Conservation (phyloP, 768 basidiomycete species). For the Astraeus odoratus region DNA sequence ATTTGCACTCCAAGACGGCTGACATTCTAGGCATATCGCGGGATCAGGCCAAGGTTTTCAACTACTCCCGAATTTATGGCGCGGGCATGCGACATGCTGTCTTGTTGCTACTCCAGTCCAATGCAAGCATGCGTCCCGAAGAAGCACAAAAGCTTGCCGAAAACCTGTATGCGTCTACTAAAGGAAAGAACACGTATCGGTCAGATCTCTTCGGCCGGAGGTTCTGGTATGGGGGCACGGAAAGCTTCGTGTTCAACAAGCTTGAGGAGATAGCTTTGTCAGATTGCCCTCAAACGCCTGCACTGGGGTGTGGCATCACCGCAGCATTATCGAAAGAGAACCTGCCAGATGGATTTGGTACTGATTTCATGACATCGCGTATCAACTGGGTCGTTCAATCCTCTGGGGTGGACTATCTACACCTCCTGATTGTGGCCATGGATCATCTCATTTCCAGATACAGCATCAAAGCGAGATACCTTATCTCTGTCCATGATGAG, state of each 20-base stretch:
- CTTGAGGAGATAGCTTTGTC: conserved; percentile 91
- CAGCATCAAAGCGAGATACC: conserved; percentile 82
- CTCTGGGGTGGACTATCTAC: conserved; percentile 96
- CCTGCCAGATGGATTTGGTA: conserved; percentile 71
- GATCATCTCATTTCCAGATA: conserved; percentile 77
- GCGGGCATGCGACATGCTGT: conserved; percentile 94
- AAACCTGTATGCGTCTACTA: conserved; percentile 86
- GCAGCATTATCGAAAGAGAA: conserved; percentile 85
- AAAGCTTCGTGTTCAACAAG: conserved; percentile 96
- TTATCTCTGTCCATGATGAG: conserved; percentile 97
- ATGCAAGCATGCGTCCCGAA: conserved; percentile 68
- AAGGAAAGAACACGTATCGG: conserved; percentile 82
- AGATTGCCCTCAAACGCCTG: conserved; percentile 83
- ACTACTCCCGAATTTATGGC: conserved; percentile 98
- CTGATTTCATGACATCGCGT: conserved; percentile 90
- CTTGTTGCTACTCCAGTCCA: conserved; percentile 79
- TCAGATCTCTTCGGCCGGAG: conserved; percentile 67
- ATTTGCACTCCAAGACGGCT: conserved; percentile 95
- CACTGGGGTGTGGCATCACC: conserved; percentile 93
- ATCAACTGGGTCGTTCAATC: conserved; percentile 99
- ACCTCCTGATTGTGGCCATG: conserved; percentile 94
- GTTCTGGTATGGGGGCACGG: conserved; percentile 97
- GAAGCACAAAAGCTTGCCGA: conserved; percentile 76
- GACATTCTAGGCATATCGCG: conserved; percentile 87
- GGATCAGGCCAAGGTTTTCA: conserved; percentile 97